These are phyloP conservation scores for Talaromyces albobiverticillius DNA, from an alignment of 2,329 filamentous ascomycete genomes.

Conservation along the genomic window DNA sequence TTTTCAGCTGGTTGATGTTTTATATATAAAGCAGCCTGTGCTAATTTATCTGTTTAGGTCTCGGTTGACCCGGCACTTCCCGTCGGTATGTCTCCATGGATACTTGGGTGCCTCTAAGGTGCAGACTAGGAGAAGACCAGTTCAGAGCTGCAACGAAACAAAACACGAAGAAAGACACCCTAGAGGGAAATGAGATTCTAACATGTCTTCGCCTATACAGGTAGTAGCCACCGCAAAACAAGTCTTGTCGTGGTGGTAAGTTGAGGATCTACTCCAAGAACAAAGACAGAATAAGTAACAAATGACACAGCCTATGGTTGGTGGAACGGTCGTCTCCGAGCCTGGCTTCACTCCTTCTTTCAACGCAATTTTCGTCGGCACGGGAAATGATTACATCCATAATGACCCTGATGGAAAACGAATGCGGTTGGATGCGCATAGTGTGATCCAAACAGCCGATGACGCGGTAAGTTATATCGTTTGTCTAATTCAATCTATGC, in stretches of 20 bases:
- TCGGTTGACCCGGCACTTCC: slow-evolving; percentile 26
- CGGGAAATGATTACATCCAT: slow-evolving; percentile 43
- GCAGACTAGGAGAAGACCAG: too few species aligned
- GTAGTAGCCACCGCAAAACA: slow-evolving; percentile 34
- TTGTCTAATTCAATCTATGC: not conserved
- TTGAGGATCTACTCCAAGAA: not conserved
- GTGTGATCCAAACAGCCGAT: slow-evolving; percentile 28
- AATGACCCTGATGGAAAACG: slow-evolving; percentile 38
- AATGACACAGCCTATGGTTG: slow-evolving; percentile 33
- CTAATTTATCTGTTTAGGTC: slow-evolving; percentile 23
- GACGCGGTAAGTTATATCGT: slow-evolving; percentile 26
- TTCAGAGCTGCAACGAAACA: too few species aligned
- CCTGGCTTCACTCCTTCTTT: slow-evolving; percentile 33
- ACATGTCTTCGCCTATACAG: slow-evolving; percentile 19
- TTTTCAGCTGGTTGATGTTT: too few species aligned
- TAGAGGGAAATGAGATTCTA: not conserved
- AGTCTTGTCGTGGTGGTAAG: slow-evolving; percentile 38
- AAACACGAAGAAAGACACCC: not conserved
- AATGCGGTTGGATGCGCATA: slow-evolving; percentile 40
- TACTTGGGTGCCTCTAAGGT: too few species aligned
- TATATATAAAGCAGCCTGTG: not conserved
- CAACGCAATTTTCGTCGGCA: slow-evolving; percentile 36
- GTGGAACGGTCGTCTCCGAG: slow-evolving; percentile 35
- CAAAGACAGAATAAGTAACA: slow-evolving; percentile 7
- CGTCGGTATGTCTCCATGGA: slow-evolving; percentile 28